Conservation (phyloP, 148 eudicot species). For the Amaranthus hypochondriacus region DNA sequence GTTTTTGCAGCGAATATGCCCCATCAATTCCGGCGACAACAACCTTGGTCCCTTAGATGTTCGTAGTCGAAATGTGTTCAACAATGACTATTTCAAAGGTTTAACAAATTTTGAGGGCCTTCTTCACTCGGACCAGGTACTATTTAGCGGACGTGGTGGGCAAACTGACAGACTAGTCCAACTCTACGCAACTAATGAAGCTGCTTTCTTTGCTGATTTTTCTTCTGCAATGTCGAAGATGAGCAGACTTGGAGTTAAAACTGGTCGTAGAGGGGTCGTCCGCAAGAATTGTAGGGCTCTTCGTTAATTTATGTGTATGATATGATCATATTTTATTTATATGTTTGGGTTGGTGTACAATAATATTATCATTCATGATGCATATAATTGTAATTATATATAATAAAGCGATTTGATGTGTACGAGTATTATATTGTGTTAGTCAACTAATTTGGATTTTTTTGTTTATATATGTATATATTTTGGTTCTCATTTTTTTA, state of each 20-base stretch:
- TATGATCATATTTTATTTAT: neutral
- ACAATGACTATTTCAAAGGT: conserved; percentile 18
- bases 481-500: too few relatives aligned
- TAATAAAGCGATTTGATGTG: too few relatives aligned
- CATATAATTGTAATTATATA: too few relatives aligned
- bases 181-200: conserved; percentile 12
- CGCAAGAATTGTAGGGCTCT: conserved; percentile 12
- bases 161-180: neutral
- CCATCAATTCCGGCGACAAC: conserved; percentile 6
- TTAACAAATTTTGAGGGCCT: conserved; percentile 15
- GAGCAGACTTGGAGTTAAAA: conserved; percentile 8
- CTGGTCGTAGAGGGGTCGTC: neutral
- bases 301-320: neutral
- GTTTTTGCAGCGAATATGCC: conserved; percentile 17
- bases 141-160: neutral
- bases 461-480: too few relatives aligned
- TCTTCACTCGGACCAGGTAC: conserved; percentile 21
- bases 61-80: neutral
- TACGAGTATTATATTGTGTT: too few relatives aligned
- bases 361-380: too few relatives aligned
- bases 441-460: too few relatives aligned
- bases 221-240: conserved; percentile 15
- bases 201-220: conserved; percentile 10
- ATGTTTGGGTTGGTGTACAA: neutral
- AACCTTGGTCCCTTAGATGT: conserved; percentile 15